Evolutionary conservation across 2,329 filamentous ascomycete species (phyloP), one percentile per base, ranked within the genome.

Genomic region (Hyphodiscus sp.): DNA sequence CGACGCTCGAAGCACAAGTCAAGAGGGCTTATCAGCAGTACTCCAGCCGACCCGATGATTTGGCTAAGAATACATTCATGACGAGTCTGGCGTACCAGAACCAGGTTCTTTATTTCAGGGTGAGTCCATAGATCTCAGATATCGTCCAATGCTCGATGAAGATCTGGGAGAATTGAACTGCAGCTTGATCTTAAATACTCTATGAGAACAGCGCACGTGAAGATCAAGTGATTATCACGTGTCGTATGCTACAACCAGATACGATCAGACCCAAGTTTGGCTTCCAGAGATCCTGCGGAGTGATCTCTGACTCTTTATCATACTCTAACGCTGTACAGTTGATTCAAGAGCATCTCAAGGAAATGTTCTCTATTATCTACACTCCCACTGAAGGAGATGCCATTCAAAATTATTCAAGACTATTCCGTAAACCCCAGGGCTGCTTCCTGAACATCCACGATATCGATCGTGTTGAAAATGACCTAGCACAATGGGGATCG

Each of bases 311-410:
- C n/a, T n/a, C n/a, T n/a, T n/a, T n/a, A n/a, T n/a, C n/a, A n/a
- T n/a, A n/a, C n/a, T 38, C 54, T 62, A 46, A 59, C 49, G 23
- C 8, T 20, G 11, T 46, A 1, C 47, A 89, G 80, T 76, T 95
- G 10, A 76, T 94, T 8, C 79, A 88, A 66, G 82, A 87, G 4
- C 85, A 95, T 63, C 71, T 95, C 19, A 84, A 87, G 58, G 89
- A 95, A 66, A 94, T 95, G 87, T 91, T 95, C 65, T 83, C 85
- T 42, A 75, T 95, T n/a, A 88, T 95, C 26, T 96, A 95, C 66
- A 95, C 91, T 0, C 91, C 91, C 0, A 95, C 91, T 0, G 90
- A 95, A 70, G 89, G 88, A 9, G 89, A 95, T 42, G 91, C 91
- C 0, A 95, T 95, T 49, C 82, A 89, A 60, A 87, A 91, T 58